Evolutionary conservation across 2,329 filamentous ascomycete species (phyloP), one percentile per base, ranked within the genome.

Genomic region (Epichloe elymi): DNA sequence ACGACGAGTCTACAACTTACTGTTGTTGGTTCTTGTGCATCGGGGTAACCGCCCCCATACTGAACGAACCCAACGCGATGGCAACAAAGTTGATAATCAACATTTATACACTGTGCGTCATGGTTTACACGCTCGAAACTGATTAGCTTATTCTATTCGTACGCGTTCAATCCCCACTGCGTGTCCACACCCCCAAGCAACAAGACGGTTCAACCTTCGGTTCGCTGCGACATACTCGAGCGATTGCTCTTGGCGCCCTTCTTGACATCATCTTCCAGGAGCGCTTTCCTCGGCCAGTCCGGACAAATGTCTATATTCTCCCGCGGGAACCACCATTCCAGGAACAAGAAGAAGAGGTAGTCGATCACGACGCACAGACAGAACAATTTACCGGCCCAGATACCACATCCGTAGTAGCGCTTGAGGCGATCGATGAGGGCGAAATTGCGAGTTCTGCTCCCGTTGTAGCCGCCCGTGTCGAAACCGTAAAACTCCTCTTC

Each of bases 311-410:
- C 93, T 56, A 98, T 97, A 41, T 82, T 79, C 38, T 86, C 83
- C 52, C 90, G 75, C 0, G 93, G 93, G 55, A 86, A 90, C 71
- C 82, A 86, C 67, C 94, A 80, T 66, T 98, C 93, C 49, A 96
- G 74, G 46, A 95, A 80, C 46, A 96, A 74, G 60, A 89, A 95
- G 49, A 98, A 77, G 46, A 98, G 70, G 61, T 95, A 98, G 67
- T 98, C 93, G 48, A 98, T 84, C 52, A 97, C 82, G 11, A 90
- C 90, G 57, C 91, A 96, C 1, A 98, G 73, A 61, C 93, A 96
- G 62, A 98, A 98, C 8, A 98, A 74, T 69, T 98, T 98, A 37
- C 93, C 93, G 0, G 93, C 93, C 93, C 93, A 98, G 47, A 97
- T 91, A 36, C 93, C 93, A 63, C 94, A 98, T 8, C 93, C 93